These are phyloP conservation scores for Scytalidium lignicola DNA, from an alignment of 2,329 filamentous ascomycete species.

Conservation along the genomic window DNA sequence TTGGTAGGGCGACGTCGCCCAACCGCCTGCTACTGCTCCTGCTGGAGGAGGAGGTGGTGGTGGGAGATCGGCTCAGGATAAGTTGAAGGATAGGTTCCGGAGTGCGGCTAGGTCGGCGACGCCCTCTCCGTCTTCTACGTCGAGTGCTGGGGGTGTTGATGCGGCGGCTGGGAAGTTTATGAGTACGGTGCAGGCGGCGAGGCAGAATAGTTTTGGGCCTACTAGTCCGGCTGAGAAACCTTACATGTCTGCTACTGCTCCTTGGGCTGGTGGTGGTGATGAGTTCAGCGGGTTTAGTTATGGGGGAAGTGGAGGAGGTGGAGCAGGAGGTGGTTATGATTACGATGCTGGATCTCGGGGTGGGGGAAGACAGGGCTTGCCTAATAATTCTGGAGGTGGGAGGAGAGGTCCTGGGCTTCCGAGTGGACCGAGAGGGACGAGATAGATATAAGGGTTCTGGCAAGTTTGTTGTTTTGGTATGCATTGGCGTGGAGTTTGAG, in stretches of 20 bases:
- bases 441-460: constrained; percentile 5
- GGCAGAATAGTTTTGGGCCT: constrained; percentile 20
- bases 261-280: constrained; percentile 40
- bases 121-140: constrained; percentile 15
- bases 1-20: constrained; percentile 31
- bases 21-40: neutral
- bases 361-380: constrained; percentile 36
- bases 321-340: constrained; percentile 9
- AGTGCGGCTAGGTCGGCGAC: constrained; percentile 52
- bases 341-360: constrained; percentile 7
- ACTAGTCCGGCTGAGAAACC: too few relatives aligned
- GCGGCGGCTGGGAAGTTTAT: constrained; percentile 11
- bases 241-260: constrained; percentile 41
- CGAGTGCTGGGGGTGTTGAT: constrained; percentile 8
- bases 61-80: constrained; percentile 67
- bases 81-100: constrained; percentile 76
- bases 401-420: constrained; percentile 18
- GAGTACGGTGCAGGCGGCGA: constrained; percentile 5
- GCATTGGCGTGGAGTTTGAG: too few relatives aligned
- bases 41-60: constrained; percentile 11
- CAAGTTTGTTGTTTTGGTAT: too few relatives aligned
- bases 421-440: constrained; percentile 19
- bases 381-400: constrained; percentile 35
- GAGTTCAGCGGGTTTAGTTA: constrained; percentile 33
- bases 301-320: constrained; percentile 32